Evolutionary conservation across 192 early-diverging fungal genomes (phyloP).

Genomic region (Chytriomyces confervae): DNA sequence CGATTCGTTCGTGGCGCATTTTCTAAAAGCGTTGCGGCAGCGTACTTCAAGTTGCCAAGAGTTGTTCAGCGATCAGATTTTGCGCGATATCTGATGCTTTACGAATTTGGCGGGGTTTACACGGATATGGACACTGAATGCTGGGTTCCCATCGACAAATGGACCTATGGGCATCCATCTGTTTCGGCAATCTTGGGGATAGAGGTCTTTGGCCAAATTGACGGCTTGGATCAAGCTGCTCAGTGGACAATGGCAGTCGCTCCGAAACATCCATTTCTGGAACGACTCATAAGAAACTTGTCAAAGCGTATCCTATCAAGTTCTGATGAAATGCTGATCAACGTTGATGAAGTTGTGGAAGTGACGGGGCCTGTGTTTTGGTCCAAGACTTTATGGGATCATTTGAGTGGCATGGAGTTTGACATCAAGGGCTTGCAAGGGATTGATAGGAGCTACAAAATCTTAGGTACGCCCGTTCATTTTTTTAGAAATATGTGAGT

Average conservation of each 20-base stretch:
- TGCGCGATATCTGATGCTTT: conserved; percentile 32
- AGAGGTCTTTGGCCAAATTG: too few relatives aligned
- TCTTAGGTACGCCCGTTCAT: not conserved
- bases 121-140: conserved; percentile 30
- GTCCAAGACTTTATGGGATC: not conserved
- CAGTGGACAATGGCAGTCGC: conserved; percentile 41
- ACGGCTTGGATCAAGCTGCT: too few relatives aligned
- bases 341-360: conserved; percentile 16
- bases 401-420: not conserved
- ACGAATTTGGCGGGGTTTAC: conserved; percentile 23
- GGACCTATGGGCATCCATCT: not conserved
- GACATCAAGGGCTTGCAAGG: not conserved
- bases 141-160: not conserved
- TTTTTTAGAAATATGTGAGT: too few relatives aligned
- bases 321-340: not conserved
- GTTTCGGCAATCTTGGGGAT: too few relatives aligned
- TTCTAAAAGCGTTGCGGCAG: not conserved
- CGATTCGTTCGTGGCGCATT: conserved; percentile 5
- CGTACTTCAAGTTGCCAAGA: conserved; percentile 20
- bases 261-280: conserved; percentile 36
- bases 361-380: conserved; percentile 8
- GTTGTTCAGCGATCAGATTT: conserved; percentile 23
- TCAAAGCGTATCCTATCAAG: not conserved
- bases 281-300: not conserved
- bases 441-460: not conserved